A percentile compares a stretch with the other conserved stretches of the same genome.
Evolutionary conservation across 331 rosid species (phyloP).

Genomic region (Pyrus hybrid): DNA sequence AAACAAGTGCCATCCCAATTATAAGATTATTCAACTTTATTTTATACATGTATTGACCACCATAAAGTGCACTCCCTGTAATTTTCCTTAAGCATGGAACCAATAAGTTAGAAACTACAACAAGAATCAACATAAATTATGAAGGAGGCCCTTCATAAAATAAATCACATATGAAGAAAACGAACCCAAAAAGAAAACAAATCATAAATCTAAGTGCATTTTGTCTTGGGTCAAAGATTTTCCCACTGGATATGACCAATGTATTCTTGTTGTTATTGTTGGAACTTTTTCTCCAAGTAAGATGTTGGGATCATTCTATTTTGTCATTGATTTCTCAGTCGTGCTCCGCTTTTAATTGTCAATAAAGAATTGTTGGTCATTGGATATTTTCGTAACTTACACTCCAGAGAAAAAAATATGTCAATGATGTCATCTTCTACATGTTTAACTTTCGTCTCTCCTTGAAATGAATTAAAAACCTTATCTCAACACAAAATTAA

Average conservation of each 20-base stretch:
- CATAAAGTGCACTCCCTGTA: not conserved
- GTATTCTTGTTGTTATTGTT: conserved; percentile 43
- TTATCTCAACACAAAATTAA: too few species aligned
- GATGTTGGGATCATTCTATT: conserved; percentile 21
- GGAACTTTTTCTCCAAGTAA: conserved; percentile 24
- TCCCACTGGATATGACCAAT: conserved; percentile 52
- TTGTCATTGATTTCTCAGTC: conserved; percentile 13
- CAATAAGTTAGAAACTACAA: not conserved
- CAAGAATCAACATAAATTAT: conserved; percentile 1
- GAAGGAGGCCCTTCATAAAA: not conserved
- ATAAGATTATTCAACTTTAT: not conserved
- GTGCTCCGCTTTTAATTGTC: conserved; percentile 29
- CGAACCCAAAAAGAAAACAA: not conserved
- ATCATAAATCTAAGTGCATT: conserved; percentile 17
- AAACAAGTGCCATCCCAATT: not conserved
- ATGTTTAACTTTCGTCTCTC: too few species aligned
- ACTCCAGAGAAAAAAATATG: too few species aligned
- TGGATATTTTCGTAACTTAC: too few species aligned
- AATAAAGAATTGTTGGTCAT: conserved; percentile 38
- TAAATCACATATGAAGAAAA: not conserved
- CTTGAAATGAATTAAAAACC: too few species aligned
- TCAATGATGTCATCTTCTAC: too few species aligned
- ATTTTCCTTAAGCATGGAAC: not conserved
- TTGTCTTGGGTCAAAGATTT: conserved; percentile 35
- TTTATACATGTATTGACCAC: not conserved